Conservation (phyloP, 2,329 filamentous ascomycete genomes). For the Ophidiomyces ophidiicola region DNA sequence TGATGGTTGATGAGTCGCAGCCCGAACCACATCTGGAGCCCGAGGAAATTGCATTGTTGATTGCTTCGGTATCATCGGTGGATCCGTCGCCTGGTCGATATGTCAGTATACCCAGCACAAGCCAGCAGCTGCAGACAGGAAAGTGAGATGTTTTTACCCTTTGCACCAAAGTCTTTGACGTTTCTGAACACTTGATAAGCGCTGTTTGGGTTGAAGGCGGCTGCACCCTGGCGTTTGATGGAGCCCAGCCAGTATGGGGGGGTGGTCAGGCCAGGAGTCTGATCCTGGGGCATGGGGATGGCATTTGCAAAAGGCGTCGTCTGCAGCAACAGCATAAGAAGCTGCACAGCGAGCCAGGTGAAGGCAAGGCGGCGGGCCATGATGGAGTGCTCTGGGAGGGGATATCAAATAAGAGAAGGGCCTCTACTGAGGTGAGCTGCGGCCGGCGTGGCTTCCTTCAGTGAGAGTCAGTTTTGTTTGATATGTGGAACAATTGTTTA, state of each 20-base stretch:
- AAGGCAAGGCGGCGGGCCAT: slow-evolving; percentile 8
- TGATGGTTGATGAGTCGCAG: slow-evolving; percentile 74
- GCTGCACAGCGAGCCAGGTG: slow-evolving; percentile 18
- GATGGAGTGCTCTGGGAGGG: no score
- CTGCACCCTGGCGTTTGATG: slow-evolving; percentile 56
- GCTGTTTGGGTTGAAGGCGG: slow-evolving; percentile 46
- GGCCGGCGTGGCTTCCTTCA: no score
- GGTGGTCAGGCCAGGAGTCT: slow-evolving; percentile 12
- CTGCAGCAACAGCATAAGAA: slow-evolving; percentile 25
- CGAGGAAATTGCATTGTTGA: slow-evolving; percentile 70
- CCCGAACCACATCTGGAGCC: slow-evolving; percentile 66
- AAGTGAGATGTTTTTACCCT: slow-evolving; percentile 42
- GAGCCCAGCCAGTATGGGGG: slow-evolving; percentile 55
- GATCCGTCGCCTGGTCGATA: slow-evolving; percentile 45
- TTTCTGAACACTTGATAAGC: slow-evolving; percentile 65
- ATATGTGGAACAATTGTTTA: no score
- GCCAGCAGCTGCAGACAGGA: slow-evolving; percentile 9
- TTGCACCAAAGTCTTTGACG: slow-evolving; percentile 63
- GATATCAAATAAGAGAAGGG: no score
- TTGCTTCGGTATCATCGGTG: slow-evolving; percentile 76
- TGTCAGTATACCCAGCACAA: slow-evolving; percentile 14
- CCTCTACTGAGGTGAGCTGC: no score
- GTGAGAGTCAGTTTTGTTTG: no score
- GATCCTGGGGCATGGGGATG: slow-evolving; percentile 20
- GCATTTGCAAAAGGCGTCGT: slow-evolving; percentile 23